Conservation (phyloP, 441 rosid genomes). For the Aleurites moluccanus region DNA sequence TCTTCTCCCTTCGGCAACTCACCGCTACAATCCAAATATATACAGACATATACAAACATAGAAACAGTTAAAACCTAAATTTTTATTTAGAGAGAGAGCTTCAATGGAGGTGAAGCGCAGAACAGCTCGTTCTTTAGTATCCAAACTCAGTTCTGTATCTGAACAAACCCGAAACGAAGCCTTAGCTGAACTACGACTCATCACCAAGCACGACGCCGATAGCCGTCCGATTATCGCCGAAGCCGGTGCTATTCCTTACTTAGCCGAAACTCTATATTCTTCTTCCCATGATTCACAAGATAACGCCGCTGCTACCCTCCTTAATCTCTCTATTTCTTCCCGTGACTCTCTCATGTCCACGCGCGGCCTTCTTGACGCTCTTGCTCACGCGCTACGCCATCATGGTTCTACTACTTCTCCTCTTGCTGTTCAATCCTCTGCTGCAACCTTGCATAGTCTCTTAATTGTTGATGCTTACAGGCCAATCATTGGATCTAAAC, state of each 20-base stretch:
- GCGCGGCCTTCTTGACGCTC: constrained; percentile 77
- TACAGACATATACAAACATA: neutral
- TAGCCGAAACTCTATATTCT: constrained; percentile 77
- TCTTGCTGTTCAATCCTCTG: constrained; percentile 68
- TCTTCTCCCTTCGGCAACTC: neutral
- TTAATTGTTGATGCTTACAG: constrained; percentile 68
- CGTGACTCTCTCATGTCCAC: constrained; percentile 75
- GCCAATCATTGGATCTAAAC: constrained; percentile 74
- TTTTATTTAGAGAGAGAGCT: neutral
- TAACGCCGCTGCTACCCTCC: constrained; percentile 83
- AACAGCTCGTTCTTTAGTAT: constrained; percentile 54
- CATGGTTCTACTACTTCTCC: constrained; percentile 53
- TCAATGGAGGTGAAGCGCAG: constrained; percentile 72
- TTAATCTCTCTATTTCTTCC: constrained; percentile 72
- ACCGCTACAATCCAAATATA: too few species aligned
- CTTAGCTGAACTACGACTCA: constrained; percentile 67
- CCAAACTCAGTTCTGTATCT: constrained; percentile 78
- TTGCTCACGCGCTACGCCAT: constrained; percentile 71
- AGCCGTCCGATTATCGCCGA: constrained; percentile 64
- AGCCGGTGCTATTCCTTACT: constrained; percentile 78
- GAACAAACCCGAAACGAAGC: constrained; percentile 67
- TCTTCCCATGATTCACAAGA: constrained; percentile 64
- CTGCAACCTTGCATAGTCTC: constrained; percentile 76
- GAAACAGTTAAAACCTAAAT: neutral
- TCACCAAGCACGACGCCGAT: constrained; percentile 73